These are phyloP conservation scores for Aristolochia fimbriata DNA, from an alignment of 164 flowering plant species.

Conservation along the genomic window DNA sequence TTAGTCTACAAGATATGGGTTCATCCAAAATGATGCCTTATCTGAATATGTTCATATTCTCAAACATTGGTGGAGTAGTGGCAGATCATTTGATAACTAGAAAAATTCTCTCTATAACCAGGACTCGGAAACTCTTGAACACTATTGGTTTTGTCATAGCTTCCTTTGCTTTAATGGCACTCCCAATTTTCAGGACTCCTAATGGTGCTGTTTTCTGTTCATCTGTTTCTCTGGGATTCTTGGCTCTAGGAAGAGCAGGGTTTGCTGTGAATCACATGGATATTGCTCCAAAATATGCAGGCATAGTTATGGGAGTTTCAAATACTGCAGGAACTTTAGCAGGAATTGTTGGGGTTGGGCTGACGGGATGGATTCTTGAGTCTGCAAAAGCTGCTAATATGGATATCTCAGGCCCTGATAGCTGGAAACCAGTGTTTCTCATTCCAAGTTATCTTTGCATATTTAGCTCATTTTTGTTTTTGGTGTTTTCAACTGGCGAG, in stretches of 20 bases:
- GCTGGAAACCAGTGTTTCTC: conserved; percentile 67
- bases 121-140: conserved; percentile 64
- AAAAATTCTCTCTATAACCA: conserved; percentile 59
- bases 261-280: conserved; percentile 97
- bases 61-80: conserved; percentile 75
- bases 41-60: conserved; percentile 81
- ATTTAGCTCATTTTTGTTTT: conserved; percentile 60
- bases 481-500: conserved; percentile 71
- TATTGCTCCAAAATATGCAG: conserved; percentile 86
- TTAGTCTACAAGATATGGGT: conserved; percentile 82
- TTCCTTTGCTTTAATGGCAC: conserved; percentile 59
- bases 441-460: conserved; percentile 75
- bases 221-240: conserved; percentile 77
- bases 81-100: conserved; percentile 71
- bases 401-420: conserved; percentile 64
- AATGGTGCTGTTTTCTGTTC: conserved; percentile 74
- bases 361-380: conserved; percentile 75
- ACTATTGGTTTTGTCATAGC: conserved; percentile 72
- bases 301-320: conserved; percentile 87
- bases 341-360: conserved; percentile 75
- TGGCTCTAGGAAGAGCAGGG: conserved; percentile 89
- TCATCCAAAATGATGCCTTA: conserved; percentile 93
- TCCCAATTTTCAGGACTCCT: conserved; percentile 60
- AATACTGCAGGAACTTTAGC: conserved; percentile 90
- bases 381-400: conserved; percentile 46